These are phyloP conservation scores for Polyporus arcularius DNA, from an alignment of 768 basidiomycete genomes.

Conservation along the genomic window DNA sequence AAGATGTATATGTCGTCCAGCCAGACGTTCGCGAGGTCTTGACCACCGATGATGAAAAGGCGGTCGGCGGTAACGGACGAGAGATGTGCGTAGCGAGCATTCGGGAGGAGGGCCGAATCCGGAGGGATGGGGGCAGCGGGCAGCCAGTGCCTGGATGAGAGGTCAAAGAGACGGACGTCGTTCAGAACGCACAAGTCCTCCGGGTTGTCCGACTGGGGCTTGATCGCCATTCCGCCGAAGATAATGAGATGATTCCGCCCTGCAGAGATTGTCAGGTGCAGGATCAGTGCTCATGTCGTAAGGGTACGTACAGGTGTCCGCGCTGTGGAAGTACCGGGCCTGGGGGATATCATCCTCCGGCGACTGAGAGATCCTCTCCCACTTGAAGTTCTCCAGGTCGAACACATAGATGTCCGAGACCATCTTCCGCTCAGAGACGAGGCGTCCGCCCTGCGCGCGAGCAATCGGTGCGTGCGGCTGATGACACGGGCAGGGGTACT, in stretches of 20 bases:
- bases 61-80: constrained; percentile 83
- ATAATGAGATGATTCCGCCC: constrained; percentile 91
- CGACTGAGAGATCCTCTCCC: constrained; percentile 67
- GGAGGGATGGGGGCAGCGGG: constrained; percentile 43
- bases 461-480: neutral
- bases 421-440: constrained; percentile 86
- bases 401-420: constrained; percentile 90
- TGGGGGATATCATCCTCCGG: constrained; percentile 73
- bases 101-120: constrained; percentile 55
- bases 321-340: constrained; percentile 93
- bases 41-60: constrained; percentile 92
- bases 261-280: constrained; percentile 28
- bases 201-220: constrained; percentile 64
- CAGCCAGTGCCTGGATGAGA: constrained; percentile 71
- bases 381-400: constrained; percentile 77
- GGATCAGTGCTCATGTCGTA: constrained; percentile 3
- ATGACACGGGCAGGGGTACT: constrained; percentile 29
- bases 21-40: constrained; percentile 93
- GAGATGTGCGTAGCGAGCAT: constrained; percentile 92
- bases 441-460: constrained; percentile 70
- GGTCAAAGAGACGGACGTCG: constrained; percentile 89
- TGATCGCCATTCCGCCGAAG: constrained; percentile 94
- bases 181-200: constrained; percentile 90
- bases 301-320: constrained; percentile 71
- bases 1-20: constrained; percentile 91